Conservation (phyloP, 257 asterid genomes). For the Solanum habrochaites region DNA sequence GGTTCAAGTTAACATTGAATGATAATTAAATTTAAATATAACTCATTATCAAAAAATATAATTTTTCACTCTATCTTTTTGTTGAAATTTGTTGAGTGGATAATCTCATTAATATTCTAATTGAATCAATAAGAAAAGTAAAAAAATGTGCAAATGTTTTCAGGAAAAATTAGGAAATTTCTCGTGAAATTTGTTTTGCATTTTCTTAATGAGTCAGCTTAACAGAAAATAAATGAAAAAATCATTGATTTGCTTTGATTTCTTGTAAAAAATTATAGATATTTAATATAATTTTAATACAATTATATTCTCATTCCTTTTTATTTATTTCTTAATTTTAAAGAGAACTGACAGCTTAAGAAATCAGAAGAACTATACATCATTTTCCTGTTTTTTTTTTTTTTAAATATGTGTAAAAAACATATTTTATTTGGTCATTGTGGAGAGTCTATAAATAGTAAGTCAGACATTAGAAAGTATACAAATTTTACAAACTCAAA, state of each 20-base stretch:
- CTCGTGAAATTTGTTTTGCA: too few relatives aligned
- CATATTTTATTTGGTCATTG: background rate
- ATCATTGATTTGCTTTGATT: too few relatives aligned
- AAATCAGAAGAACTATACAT: background rate
- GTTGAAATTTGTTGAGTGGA: too few relatives aligned
- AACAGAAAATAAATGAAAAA: background rate
- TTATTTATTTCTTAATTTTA: background rate
- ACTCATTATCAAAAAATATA: too few relatives aligned
- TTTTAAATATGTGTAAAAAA: background rate
- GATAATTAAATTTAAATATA: too few relatives aligned
- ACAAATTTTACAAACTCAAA: background rate
- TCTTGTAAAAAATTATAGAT: background rate
- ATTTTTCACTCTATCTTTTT: background rate
- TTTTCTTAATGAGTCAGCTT: too few relatives aligned
- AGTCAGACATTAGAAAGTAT: background rate
- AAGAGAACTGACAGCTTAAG: background rate
- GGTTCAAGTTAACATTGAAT: background rate
- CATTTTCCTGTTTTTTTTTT: too few relatives aligned
- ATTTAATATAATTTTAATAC: background rate
- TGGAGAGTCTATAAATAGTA: background rate
- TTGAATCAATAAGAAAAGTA: background rate
- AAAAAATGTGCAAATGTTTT: too few relatives aligned
- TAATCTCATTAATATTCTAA: too few relatives aligned
- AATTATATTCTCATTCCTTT: background rate
- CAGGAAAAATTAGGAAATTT: background rate